These are phyloP conservation scores for Arthrinium phaeospermum DNA, from an alignment of 2,329 filamentous ascomycete genomes.

Conservation along the genomic window DNA sequence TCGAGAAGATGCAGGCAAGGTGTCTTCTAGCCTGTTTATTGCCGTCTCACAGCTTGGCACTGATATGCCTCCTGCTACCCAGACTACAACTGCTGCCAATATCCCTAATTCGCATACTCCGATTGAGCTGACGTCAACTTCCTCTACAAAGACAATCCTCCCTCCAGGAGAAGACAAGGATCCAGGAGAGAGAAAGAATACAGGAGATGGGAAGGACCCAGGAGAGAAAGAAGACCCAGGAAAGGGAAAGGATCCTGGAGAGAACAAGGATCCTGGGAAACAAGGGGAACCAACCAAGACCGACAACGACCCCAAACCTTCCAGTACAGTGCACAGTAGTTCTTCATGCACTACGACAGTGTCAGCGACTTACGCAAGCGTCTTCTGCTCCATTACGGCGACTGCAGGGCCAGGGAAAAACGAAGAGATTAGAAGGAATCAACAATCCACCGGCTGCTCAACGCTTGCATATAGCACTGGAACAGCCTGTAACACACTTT, in stretches of 20 bases:
- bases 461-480: not conserved
- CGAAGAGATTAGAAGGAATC: not conserved
- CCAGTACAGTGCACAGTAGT: not conserved
- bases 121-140: too few species aligned
- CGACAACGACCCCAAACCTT: not conserved
- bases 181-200: too few species aligned
- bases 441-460: not conserved
- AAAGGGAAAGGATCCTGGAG: not conserved
- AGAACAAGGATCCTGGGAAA: not conserved
- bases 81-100: too few species aligned
- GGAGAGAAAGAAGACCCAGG: not conserved
- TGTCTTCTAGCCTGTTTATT: too few species aligned
- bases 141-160: too few species aligned
- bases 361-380: not conserved
- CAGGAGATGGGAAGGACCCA: not conserved
- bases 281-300: not conserved
- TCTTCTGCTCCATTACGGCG: not conserved
- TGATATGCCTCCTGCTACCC: too few species aligned
- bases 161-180: too few species aligned
- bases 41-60: too few species aligned
- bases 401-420: not conserved
- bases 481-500: not conserved
- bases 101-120: too few species aligned
- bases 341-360: not conserved
- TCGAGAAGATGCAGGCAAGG: too few species aligned